Conservation (phyloP, 352 stramenopile genomes). For the Pythium utonaiense region DNA sequence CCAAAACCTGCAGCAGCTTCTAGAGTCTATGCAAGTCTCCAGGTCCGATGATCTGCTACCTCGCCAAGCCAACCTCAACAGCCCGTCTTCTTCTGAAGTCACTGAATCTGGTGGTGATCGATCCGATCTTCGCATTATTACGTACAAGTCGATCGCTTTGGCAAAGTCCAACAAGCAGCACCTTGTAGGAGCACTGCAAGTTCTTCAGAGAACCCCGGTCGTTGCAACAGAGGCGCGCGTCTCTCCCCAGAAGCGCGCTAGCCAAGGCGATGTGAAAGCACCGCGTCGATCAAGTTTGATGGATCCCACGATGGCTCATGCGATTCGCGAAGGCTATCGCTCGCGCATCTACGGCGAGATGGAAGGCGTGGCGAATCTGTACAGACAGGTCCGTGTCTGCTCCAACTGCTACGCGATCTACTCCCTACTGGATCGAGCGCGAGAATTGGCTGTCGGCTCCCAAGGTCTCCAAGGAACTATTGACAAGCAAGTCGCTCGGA, state of each 20-base stretch:
- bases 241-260: neutral
- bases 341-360: constrained; percentile 50
- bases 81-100: neutral
- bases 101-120: neutral
- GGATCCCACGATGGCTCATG: constrained; percentile 44
- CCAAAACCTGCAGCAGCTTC: constrained; percentile 34
- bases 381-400: constrained; percentile 85
- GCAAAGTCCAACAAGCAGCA: constrained; percentile 58
- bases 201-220: neutral
- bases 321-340: constrained; percentile 48
- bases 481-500: neutral
- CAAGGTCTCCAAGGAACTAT: constrained; percentile 3
- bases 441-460: constrained; percentile 21
- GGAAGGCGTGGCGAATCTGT: constrained; percentile 68
- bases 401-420: constrained; percentile 85
- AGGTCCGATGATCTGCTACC: constrained; percentile 18
- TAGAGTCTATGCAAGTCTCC: constrained; percentile 35
- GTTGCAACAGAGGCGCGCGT: neutral
- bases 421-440: constrained; percentile 69
- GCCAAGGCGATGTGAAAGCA: neutral
- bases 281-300: constrained; percentile 30
- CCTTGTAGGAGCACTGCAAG: constrained; percentile 20
- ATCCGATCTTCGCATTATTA: constrained; percentile 49
- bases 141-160: constrained; percentile 77
- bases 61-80: no score